Evolutionary conservation across 805 yeast species (phyloP), one percentile per base, ranked within the genome.

Genomic region (Nakazawaea populi): DNA sequence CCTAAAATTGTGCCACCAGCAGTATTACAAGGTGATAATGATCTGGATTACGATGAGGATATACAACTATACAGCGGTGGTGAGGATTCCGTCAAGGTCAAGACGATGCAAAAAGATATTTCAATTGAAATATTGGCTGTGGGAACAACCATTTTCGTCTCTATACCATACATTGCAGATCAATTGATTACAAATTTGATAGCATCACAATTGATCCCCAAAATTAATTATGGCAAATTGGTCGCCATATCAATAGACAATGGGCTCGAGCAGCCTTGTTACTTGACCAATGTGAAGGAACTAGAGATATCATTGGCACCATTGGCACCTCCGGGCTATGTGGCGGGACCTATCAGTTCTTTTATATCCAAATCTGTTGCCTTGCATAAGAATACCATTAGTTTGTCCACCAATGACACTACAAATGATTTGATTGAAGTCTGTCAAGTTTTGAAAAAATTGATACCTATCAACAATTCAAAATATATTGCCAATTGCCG

Each of bases 281-380:
- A 12, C 37, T 34, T 44, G 24, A 5, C 36, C 47, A 28, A 37
- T 37, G 12, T 14, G 28, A 27, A 10, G 35, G 27, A 36, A 35
- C 7, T 31, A 5, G 14, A 29, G 10, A 30, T 36, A 28, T 11
- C 35, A 8, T 32, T 32, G 35, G 35, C 8, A 2, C 11, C 18
- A 30, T 24, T 76, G 14, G 75, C 79, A 1, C 43, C 83, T 1
- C 83, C 83, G 0, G 75, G 73, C 56, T 69, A 70, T 42, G 58
- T 76, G 37, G 73, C 80, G 1, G 82, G 82, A 0, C 63, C 69
- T 8, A 54, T 67, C 1, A 81, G 74, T 0, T 62, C 79, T 0
- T 39, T 76, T 7, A 53, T 65, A 0, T 64, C 80, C 1, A 67
- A 61, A 28, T 51, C 64, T 4, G 58, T 52, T 18, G 49, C 53